Conservation (phyloP, 2,329 filamentous ascomycete species). For the Fragosphaeria purpurea region DNA sequence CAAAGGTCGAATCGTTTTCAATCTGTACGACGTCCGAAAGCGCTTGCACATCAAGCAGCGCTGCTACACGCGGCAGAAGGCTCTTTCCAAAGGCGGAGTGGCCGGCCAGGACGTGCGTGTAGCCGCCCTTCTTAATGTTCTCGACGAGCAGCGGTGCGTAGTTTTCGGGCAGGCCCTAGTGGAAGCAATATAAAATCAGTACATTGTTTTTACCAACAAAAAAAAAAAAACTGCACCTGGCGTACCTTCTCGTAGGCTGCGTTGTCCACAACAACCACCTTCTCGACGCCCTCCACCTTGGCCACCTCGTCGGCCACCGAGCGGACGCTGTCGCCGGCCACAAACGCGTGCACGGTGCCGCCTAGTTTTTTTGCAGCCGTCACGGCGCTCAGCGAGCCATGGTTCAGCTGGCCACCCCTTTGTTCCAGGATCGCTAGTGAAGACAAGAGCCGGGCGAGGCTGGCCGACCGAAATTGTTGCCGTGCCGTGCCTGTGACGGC, state of each 20-base stretch:
- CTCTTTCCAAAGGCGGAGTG: slow-evolving; percentile 97
- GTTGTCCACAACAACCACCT: slow-evolving; percentile 83
- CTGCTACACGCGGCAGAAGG: slow-evolving; percentile 81
- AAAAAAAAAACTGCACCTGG: neutral
- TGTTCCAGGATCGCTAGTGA: slow-evolving; percentile 90
- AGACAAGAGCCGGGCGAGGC: slow-evolving; percentile 63
- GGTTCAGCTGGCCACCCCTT: slow-evolving; percentile 75
- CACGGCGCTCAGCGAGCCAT: slow-evolving; percentile 72
- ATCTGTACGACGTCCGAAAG: slow-evolving; percentile 85
- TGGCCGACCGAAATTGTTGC: slow-evolving; percentile 29
- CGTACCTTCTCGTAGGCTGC: slow-evolving; percentile 79
- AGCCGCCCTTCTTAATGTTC: slow-evolving; percentile 93
- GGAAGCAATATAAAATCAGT: slow-evolving; percentile 4
- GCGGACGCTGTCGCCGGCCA: slow-evolving; percentile 74
- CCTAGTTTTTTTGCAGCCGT: slow-evolving; percentile 81
- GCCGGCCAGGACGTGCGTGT: slow-evolving; percentile 81
- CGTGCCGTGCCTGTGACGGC: slow-evolving; percentile 4
- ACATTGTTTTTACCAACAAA: neutral
- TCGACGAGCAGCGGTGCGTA: slow-evolving; percentile 87
- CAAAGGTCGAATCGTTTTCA: slow-evolving; percentile 85
- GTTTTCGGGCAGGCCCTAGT: slow-evolving; percentile 79
- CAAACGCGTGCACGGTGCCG: slow-evolving; percentile 73
- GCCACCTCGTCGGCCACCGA: slow-evolving; percentile 70
- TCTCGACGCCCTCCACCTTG: slow-evolving; percentile 83
- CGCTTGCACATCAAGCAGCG: slow-evolving; percentile 83